Evolutionary conservation across 2,329 filamentous ascomycete genomes (phyloP).

Genomic region (Scytalidium sp.): DNA sequence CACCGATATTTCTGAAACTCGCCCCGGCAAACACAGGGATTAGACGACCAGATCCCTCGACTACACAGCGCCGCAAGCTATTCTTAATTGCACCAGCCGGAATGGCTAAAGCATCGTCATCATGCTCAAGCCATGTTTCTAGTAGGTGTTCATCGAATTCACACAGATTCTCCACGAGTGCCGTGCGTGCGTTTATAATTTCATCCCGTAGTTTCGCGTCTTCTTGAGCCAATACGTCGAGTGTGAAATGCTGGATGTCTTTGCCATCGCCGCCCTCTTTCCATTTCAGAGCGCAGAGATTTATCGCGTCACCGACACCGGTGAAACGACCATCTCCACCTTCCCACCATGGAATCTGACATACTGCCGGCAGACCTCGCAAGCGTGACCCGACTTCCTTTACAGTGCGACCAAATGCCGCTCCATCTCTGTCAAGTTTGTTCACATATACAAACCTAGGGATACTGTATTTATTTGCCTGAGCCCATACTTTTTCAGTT

Average conservation of each 20-base stretch:
- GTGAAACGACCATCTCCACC: conserved; percentile 68
- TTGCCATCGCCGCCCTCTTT: conserved; percentile 63
- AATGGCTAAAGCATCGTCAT: conserved; percentile 70
- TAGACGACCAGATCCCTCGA: conserved; percentile 65
- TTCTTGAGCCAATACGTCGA: conserved; percentile 48
- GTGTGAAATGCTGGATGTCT: conserved; percentile 50
- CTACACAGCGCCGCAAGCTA: conserved; percentile 71
- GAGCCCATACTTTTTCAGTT: conserved; percentile 93
- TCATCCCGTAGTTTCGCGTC: conserved; percentile 57
- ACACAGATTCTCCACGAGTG: conserved; percentile 78
- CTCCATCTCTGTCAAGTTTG: conserved; percentile 81
- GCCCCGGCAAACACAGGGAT: conserved; percentile 89
- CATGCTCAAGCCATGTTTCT: conserved; percentile 75
- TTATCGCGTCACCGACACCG: conserved; percentile 81
- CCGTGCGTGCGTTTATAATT: conserved; percentile 70
- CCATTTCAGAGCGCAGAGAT: conserved; percentile 74
- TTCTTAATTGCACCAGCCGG: conserved; percentile 63
- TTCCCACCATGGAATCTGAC: conserved; percentile 94
- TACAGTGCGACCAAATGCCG: conserved; percentile 78
- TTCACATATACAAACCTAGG: conserved; percentile 81
- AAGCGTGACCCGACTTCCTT: conserved; percentile 80
- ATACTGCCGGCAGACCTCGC: conserved; percentile 82
- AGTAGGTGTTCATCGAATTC: conserved; percentile 87
- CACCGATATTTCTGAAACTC: conserved; percentile 90
- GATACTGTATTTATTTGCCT: conserved; percentile 81